phyloP scores from a whole-genome alignment of 164 flowering plant species.

The Stephania yunnanensis region DNA sequence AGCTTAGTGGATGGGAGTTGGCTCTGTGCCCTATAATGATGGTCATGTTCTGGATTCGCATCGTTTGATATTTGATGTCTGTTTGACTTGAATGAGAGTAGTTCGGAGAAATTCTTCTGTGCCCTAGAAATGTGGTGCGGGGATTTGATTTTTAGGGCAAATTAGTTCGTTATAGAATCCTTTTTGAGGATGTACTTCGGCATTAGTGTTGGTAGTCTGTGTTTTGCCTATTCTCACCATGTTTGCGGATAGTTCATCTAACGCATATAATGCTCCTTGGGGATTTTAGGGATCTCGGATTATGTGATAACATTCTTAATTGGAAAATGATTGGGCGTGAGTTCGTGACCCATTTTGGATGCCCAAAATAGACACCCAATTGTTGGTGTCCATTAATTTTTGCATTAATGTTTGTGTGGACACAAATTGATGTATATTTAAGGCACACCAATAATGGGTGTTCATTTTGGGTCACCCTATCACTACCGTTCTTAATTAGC shows the following conservation, averaged over 20 bases:
- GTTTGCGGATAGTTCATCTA: not conserved
- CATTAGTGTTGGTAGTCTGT: not conserved
- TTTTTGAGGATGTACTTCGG: not conserved
- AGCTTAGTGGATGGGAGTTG: not conserved
- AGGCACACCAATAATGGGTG: too few species aligned
- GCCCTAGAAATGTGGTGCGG: not conserved
- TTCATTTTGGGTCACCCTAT: too few species aligned
- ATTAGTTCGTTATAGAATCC: not conserved
- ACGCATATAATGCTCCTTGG: not conserved
- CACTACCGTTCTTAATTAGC: too few species aligned
- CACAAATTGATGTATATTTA: too few species aligned
- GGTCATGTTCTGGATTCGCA: not conserved
- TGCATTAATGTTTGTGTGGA: too few species aligned
- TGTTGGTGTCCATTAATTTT: too few species aligned
- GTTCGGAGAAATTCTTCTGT: not conserved
- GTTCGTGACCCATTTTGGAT: too few species aligned
- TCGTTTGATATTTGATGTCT: not conserved
- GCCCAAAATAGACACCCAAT: too few species aligned
- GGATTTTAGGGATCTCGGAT: too few species aligned
- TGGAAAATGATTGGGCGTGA: too few species aligned
- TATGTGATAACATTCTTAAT: too few species aligned
- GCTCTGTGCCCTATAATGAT: conserved; percentile 2
- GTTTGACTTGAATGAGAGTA: not conserved
- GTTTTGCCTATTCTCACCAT: not conserved
- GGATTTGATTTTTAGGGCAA: not conserved